Conservation (phyloP, 139 green algal species). For the Picochlorum sp. region DNA sequence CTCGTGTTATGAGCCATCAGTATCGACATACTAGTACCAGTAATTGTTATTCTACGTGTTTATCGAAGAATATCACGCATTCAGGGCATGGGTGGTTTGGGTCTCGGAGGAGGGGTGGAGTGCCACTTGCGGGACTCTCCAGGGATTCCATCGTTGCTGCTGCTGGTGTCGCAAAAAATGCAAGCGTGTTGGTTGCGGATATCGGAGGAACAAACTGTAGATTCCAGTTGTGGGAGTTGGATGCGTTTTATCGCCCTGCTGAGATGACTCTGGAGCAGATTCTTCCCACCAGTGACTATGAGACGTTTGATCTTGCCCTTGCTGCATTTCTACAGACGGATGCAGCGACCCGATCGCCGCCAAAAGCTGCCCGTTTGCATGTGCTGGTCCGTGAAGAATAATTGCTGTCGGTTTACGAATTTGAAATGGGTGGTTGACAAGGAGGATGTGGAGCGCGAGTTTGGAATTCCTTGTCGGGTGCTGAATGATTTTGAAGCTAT, state of each 20-base stretch:
- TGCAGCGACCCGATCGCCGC: constrained; percentile 5
- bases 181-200: constrained; percentile 68
- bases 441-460: constrained; percentile 34
- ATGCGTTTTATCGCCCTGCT: constrained; percentile 15
- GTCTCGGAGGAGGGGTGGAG: too few relatives aligned
- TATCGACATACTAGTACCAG: too few relatives aligned
- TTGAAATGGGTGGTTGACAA: constrained; percentile 71
- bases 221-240: constrained; percentile 65
- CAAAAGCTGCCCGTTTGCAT: constrained; percentile 50
- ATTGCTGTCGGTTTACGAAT: constrained; percentile 85
- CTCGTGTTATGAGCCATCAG: too few relatives aligned
- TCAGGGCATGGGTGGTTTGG: too few relatives aligned
- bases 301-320: constrained; percentile 12
- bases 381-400: constrained; percentile 72
- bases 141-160: background rate
- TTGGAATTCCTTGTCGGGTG: constrained; percentile 40
- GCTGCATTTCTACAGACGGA: constrained; percentile 5
- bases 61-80: too few relatives aligned
- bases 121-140: too few relatives aligned
- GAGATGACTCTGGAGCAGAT: constrained; percentile 28
- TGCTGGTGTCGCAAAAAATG: background rate
- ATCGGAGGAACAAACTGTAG: constrained; percentile 91
- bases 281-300: constrained; percentile 18
- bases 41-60: too few relatives aligned
- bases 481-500: constrained; percentile 94